A percentile compares a stretch with the other conserved stretches of the same genome.
Conservation (phyloP, 495 filamentous ascomycete species). For the Aspergillus baeticus region DNA sequence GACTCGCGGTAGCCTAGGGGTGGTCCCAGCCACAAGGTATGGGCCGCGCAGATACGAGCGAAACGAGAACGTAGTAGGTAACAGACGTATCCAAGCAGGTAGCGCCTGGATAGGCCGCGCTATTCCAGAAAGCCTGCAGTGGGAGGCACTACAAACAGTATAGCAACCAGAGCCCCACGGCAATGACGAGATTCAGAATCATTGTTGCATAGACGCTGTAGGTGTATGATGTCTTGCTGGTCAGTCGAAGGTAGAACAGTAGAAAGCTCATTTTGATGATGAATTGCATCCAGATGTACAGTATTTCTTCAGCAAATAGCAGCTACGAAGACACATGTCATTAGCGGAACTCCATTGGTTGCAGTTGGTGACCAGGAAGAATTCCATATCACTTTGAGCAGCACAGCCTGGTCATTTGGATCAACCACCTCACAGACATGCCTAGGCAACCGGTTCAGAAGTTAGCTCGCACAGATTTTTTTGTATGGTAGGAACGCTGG, state of each 20-base stretch:
- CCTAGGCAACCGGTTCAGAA: too few relatives aligned
- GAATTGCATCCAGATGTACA: slow-evolving; percentile 11
- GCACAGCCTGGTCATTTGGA: background rate
- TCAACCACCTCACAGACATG: background rate
- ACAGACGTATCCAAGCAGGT: background rate
- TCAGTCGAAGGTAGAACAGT: slow-evolving; percentile 7
- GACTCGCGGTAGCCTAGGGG: too few relatives aligned
- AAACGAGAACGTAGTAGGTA: slow-evolving; percentile 3
- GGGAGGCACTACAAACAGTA: slow-evolving; percentile 9
- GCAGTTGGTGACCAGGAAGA: background rate
- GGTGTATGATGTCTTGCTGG: background rate
- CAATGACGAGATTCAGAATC: background rate
- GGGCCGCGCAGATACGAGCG: background rate
- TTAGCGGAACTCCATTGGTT: too few relatives aligned
- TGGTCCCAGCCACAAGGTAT: too few relatives aligned
- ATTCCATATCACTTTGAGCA: background rate
- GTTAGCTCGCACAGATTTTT: too few relatives aligned
- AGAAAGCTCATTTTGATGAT: slow-evolving; percentile 8
- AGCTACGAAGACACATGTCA: background rate
- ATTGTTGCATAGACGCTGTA: background rate
- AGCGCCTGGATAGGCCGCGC: background rate
- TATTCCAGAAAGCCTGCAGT: slow-evolving; percentile 6
- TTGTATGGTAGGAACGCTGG: too few relatives aligned
- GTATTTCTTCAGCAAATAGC: slow-evolving; percentile 6
- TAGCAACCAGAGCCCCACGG: background rate